Evolutionary conservation across 495 filamentous ascomycete species (phyloP).

Genomic region (Penicillium herquei): DNA sequence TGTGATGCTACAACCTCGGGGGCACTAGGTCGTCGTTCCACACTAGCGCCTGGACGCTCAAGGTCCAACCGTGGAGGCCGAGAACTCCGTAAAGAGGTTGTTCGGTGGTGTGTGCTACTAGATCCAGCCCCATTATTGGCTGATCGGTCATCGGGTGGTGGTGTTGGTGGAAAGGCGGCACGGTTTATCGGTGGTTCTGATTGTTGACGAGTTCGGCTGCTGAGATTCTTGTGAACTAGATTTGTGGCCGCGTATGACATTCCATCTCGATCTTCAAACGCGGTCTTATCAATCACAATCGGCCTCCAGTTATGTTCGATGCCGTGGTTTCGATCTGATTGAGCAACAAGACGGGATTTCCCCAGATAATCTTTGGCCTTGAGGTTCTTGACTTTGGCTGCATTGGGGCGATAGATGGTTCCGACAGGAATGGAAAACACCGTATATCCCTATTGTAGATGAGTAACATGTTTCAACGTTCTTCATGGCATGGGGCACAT

Average conservation of each 20-base stretch:
- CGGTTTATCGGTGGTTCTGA: constrained; percentile 81
- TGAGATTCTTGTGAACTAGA: constrained; percentile 79
- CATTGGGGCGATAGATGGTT: constrained; percentile 91
- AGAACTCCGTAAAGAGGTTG: constrained; percentile 30
- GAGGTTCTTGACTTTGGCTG: constrained; percentile 96
- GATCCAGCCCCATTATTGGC: constrained; percentile 16
- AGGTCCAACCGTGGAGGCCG: constrained; percentile 44
- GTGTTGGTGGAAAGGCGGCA: constrained; percentile 92
- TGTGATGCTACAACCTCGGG: constrained; percentile 4
- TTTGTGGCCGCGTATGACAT: constrained; percentile 89
- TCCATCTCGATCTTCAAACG: constrained; percentile 75
- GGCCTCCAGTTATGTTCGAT: constrained; percentile 27
- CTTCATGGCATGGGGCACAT: constrained; percentile 18
- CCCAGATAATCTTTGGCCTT: constrained; percentile 97
- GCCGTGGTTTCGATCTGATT: constrained; percentile 61
- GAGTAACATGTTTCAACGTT: constrained; percentile 1
- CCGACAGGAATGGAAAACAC: constrained; percentile 99
- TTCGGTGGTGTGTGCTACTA: constrained; percentile 17
- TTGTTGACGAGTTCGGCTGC: constrained; percentile 73
- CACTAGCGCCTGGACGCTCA: constrained; percentile 31
- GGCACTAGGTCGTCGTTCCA: constrained; percentile 24
- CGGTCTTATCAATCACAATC: constrained; percentile 23
- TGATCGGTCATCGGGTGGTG: constrained; percentile 81
- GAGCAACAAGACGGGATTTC: constrained; percentile 88
- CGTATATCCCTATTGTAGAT: constrained; percentile 75